Evolutionary conservation across 306 rosid species (phyloP).

Genomic region (Alnus glutinosa): DNA sequence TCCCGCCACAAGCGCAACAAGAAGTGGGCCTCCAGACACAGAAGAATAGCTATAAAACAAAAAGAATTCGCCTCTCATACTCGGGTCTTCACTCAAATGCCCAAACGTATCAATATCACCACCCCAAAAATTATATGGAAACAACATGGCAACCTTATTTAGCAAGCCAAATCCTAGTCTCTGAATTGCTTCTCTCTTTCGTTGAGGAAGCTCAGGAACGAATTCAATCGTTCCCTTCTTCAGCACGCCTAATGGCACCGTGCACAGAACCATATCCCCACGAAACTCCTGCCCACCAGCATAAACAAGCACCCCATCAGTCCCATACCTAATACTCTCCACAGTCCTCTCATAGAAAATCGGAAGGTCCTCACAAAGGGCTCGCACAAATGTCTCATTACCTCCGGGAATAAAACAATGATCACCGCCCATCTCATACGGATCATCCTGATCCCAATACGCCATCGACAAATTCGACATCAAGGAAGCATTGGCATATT

Average conservation of each 20-base stretch:
- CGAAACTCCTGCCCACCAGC: conserved; percentile 69
- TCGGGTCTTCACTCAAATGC: conserved; percentile 76
- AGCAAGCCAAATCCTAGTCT: conserved; percentile 82
- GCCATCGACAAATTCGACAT: conserved; percentile 91
- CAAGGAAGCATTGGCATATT: conserved; percentile 86
- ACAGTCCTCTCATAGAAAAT: conserved; percentile 77
- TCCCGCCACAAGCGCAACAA: conserved; percentile 88
- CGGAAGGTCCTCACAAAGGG: conserved; percentile 73
- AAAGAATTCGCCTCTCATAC: conserved; percentile 91
- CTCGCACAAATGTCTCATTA: conserved; percentile 69
- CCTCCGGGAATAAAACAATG: conserved; percentile 95
- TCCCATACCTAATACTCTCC: conserved; percentile 64
- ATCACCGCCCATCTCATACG: conserved; percentile 95
- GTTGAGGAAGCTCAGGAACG: conserved; percentile 83
- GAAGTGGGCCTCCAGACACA: conserved; percentile 87
- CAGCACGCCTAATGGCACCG: conserved; percentile 83
- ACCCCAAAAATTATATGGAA: conserved; percentile 92
- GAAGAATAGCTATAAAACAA: conserved; percentile 87
- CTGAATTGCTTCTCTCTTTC: conserved; percentile 79
- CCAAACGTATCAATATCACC: conserved; percentile 88
- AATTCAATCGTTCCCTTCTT: conserved; percentile 69
- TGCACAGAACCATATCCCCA: conserved; percentile 74
- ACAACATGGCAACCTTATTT: conserved; percentile 81
- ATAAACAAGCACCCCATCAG: conserved; percentile 68
- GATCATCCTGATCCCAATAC: conserved; percentile 97